Evolutionary conservation across 106 monocot species (phyloP).

Genomic region (Ottelia alismoides): DNA sequence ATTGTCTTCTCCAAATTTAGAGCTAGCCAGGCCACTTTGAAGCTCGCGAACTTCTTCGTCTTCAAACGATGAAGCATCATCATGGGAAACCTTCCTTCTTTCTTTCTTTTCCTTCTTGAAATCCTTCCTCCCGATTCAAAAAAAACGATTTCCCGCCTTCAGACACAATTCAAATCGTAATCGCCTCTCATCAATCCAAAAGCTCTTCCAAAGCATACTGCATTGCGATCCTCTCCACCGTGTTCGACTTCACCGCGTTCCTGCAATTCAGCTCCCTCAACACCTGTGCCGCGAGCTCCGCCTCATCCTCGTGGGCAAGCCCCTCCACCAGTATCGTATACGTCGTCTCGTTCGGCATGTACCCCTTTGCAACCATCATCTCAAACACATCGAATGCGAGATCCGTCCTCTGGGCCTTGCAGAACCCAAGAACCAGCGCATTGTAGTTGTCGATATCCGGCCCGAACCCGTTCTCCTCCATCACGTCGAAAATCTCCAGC

Average conservation of each 20-base stretch:
- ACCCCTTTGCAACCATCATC: slow-evolving; percentile 63
- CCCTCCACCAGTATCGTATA: slow-evolving; percentile 75
- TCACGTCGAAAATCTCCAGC: slow-evolving; percentile 52
- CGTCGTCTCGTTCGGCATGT: slow-evolving; percentile 60
- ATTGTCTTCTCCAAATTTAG: no score
- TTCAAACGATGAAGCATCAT: no score
- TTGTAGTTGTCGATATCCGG: slow-evolving; percentile 82
- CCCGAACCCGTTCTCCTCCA: slow-evolving; percentile 50
- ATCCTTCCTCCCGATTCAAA: no score
- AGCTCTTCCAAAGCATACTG: slow-evolving; percentile 62
- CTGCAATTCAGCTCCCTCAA: slow-evolving; percentile 47
- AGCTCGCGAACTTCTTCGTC: no score
- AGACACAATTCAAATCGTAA: no score
- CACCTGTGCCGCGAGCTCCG: slow-evolving; percentile 43
- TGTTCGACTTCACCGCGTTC: slow-evolving; percentile 31
- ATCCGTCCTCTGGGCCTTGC: slow-evolving; percentile 74
- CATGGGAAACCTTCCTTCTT: no score
- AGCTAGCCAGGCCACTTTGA: no score
- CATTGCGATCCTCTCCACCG: slow-evolving; percentile 76
- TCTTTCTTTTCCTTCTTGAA: no score
- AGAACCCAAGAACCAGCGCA: slow-evolving; percentile 67
- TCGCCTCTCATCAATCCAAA: slow-evolving; percentile 16
- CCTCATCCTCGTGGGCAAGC: slow-evolving; percentile 71
- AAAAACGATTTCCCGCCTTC: no score
- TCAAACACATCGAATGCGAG: slow-evolving; percentile 48